Evolutionary conservation across 2,329 filamentous ascomycete species (phyloP).

Genomic region (Pestalotiopsis sp.): DNA sequence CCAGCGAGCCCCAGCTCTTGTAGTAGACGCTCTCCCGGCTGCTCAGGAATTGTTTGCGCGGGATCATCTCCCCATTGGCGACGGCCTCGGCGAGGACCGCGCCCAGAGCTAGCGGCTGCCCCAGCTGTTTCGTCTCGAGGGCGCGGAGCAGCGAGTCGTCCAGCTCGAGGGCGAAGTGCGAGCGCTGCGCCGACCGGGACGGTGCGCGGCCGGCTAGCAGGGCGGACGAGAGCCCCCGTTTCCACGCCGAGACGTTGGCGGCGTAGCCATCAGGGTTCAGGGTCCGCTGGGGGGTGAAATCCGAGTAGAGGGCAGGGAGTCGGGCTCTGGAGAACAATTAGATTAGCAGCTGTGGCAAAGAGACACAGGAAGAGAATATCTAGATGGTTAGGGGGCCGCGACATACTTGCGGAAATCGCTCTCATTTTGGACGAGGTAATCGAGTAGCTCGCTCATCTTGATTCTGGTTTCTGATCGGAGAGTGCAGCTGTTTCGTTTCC

Average conservation of each 20-base stretch:
- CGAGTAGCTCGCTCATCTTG: constrained; percentile 68
- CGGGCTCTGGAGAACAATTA: constrained; percentile 60
- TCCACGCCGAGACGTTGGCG: constrained; percentile 81
- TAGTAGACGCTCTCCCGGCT: constrained; percentile 72
- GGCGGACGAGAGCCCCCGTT: constrained; percentile 71
- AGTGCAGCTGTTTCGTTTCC: constrained; percentile 3
- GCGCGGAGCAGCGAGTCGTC: constrained; percentile 68
- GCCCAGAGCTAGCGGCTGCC: constrained; percentile 78
- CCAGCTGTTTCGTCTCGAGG: constrained; percentile 77
- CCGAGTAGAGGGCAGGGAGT: constrained; percentile 84
- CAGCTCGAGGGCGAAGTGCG: constrained; percentile 54
- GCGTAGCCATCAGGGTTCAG: constrained; percentile 85
- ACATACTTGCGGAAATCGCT: constrained; percentile 61
- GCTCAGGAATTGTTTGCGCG: constrained; percentile 67
- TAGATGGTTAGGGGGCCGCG: neutral
- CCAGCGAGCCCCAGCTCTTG: constrained; percentile 71
- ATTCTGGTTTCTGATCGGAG: neutral
- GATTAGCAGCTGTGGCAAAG: constrained; percentile 3
- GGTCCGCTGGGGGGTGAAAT: constrained; percentile 74
- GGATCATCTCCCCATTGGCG: constrained; percentile 68
- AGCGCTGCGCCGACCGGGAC: constrained; percentile 42
- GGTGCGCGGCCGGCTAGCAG: constrained; percentile 60
- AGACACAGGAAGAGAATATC: constrained; percentile 4
- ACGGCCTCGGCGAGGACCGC: constrained; percentile 78
- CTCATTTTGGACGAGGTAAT: constrained; percentile 65